A percentile compares a stretch with the other conserved stretches of the same genome.
phyloP scores from a whole-genome alignment of 2,329 filamentous ascomycete genomes.

The Neophaeococcomyces mojaviensis region DNA sequence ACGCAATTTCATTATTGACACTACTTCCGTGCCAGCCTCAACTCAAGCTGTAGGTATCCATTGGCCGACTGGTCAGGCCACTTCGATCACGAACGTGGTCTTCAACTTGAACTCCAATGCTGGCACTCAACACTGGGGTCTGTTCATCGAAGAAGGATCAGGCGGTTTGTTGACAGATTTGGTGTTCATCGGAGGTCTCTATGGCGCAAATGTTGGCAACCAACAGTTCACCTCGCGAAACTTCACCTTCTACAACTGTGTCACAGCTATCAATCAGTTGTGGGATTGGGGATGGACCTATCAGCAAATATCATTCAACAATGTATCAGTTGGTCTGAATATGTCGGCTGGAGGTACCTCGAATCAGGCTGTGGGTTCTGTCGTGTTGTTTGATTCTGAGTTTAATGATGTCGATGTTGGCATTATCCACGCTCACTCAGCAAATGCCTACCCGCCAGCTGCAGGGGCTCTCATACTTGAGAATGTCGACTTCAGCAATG shows the following conservation, averaged over 20 bases:
- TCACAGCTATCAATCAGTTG: slow-evolving; percentile 48
- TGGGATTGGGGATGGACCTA: slow-evolving; percentile 57
- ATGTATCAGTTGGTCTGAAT: slow-evolving; percentile 46
- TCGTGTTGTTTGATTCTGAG: slow-evolving; percentile 49
- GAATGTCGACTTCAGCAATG: slow-evolving; percentile 48
- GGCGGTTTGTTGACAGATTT: slow-evolving; percentile 54
- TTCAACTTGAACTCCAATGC: slow-evolving; percentile 47
- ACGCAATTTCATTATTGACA: slow-evolving; percentile 58
- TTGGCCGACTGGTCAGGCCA: slow-evolving; percentile 50
- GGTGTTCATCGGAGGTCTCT: slow-evolving; percentile 52
- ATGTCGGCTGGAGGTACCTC: slow-evolving; percentile 33
- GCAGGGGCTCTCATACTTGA: slow-evolving; percentile 49
- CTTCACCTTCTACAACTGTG: slow-evolving; percentile 43
- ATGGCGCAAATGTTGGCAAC: slow-evolving; percentile 53
- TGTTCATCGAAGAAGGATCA: slow-evolving; percentile 50
- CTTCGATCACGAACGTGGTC: slow-evolving; percentile 54
- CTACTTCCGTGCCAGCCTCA: slow-evolving; percentile 31
- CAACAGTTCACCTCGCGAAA: slow-evolving; percentile 58
- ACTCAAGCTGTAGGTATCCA: slow-evolving; percentile 37
- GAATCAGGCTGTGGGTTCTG: slow-evolving; percentile 44
- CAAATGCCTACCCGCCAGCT: slow-evolving; percentile 32
- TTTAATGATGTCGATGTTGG: slow-evolving; percentile 44
- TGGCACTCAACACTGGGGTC: slow-evolving; percentile 46
- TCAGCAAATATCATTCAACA: slow-evolving; percentile 42
- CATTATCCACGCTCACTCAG: slow-evolving; percentile 39